Evolutionary conservation across 805 yeast species (phyloP), one percentile per base, ranked within the genome.

Genomic region (Nakazawaea ernobii): DNA sequence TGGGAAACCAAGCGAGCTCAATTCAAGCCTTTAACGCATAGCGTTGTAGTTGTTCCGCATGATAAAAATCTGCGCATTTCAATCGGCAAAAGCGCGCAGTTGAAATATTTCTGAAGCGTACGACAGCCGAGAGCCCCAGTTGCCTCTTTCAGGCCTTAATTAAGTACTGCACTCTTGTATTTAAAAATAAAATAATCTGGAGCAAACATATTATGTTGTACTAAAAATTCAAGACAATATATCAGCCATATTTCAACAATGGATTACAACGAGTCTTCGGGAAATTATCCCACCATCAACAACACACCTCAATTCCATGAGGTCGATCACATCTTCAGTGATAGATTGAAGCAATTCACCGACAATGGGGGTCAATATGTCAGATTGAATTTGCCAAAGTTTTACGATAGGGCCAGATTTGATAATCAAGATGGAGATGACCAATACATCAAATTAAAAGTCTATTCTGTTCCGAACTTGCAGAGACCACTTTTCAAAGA

Each of bases 331-430:
- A 75, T 89, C 48, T 89, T 83, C 59, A 84, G 80, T 53, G 75
- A 79, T 57, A 73, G 96, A 40, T 68, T 90, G 51, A 73, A 89
- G 39, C 95, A 85, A 55, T 89, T 89, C 70, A 78, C 79, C 39
- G 84, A 79, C 55, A 57, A 58, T 14, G 82, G 80, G n/a, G 97
- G 98, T 29, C 82, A 82, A 53, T 92, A 85, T 68, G 62, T 65
- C 35, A 69, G 75, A 43, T 68, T 90, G 56, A 89, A 88, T 63
- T 69, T 92, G 33, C 95, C 97, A 10, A 83, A 82, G 56, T 89
- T 86, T 61, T 87, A 86, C 59, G 90, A 84, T 58, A 66, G 68
- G 45, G 78, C 69, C 11, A 66, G 94, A 10, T 65, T 75, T 32
- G 83, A 78, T 54, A 63, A 65, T 47, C 59, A 53, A 32, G 54